These are phyloP conservation scores for Sporothrix variecibatus DNA, from an alignment of 2,329 filamentous ascomycete genomes.

Conservation along the genomic window DNA sequence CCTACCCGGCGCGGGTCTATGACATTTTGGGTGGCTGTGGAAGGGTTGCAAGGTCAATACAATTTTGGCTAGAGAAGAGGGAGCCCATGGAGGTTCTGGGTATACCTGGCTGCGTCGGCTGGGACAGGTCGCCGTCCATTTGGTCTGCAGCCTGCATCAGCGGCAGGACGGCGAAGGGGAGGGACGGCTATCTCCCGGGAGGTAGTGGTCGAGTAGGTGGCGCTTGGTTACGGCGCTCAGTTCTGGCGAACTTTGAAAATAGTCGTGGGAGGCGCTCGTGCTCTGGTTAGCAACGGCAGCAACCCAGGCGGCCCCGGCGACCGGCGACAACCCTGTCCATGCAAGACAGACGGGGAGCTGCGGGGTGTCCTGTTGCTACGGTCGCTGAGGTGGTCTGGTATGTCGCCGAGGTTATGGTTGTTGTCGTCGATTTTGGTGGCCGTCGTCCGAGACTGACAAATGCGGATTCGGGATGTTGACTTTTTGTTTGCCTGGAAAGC, in stretches of 20 bases:
- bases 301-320: conserved; percentile 21
- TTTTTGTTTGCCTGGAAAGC: conserved; percentile 10
- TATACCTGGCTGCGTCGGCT: conserved; percentile 32
- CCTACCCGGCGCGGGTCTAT: conserved; percentile 79
- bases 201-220: not conserved
- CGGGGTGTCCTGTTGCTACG: not conserved
- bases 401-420: not conserved
- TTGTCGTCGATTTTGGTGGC: not conserved
- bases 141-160: conserved; percentile 20
- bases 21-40: conserved; percentile 70
- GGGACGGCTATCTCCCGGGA: not conserved
- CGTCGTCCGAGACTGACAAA: not conserved
- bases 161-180: not conserved
- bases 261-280: conserved; percentile 1
- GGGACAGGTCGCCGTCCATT: conserved; percentile 32
- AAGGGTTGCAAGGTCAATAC: not conserved
- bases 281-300: conserved; percentile 11
- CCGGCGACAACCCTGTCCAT: conserved; percentile 17
- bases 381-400: not conserved
- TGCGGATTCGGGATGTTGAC: not conserved
- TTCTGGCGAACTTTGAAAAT: too few relatives aligned
- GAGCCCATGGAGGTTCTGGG: not conserved
- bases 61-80: not conserved
- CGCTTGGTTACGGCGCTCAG: not conserved
- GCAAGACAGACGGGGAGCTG: not conserved